phyloP scores from a whole-genome alignment of 2,329 filamentous ascomycete species.

The Hypomyces perniciosus region DNA sequence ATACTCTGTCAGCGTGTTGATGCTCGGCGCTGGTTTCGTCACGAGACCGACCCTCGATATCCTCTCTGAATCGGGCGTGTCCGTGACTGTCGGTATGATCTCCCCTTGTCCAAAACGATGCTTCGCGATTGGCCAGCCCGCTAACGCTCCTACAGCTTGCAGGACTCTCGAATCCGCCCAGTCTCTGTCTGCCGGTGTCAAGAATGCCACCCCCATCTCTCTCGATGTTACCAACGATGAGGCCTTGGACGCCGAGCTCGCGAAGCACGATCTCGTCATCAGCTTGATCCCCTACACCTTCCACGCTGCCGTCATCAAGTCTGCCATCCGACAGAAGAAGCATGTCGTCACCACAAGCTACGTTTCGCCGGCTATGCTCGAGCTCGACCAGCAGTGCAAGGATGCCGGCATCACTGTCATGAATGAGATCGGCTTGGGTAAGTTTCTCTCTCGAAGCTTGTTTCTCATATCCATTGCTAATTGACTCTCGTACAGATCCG shows the following conservation, averaged over 20 bases:
- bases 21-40: not conserved
- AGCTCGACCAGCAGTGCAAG: slow-evolving; percentile 72
- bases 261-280: slow-evolving; percentile 73
- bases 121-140: not conserved
- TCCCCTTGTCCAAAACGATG: not conserved
- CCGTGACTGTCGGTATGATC: slow-evolving; percentile 47
- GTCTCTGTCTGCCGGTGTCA: slow-evolving; percentile 65
- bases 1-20: slow-evolving; percentile 1
- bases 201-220: slow-evolving; percentile 68
- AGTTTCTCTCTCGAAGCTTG: slow-evolving; percentile 60
- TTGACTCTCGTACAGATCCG: slow-evolving; percentile 41
- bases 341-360: slow-evolving; percentile 94
- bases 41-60: slow-evolving; percentile 54
- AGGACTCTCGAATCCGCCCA: slow-evolving; percentile 72
- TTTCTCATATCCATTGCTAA: slow-evolving; percentile 57
- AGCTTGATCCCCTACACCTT: slow-evolving; percentile 86
- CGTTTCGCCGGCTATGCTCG: slow-evolving; percentile 86
- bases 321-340: slow-evolving; percentile 89
- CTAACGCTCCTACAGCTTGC: slow-evolving; percentile 53
- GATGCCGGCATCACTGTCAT: slow-evolving; percentile 92
- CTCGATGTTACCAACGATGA: slow-evolving; percentile 74
- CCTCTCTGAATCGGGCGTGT: slow-evolving; percentile 52
- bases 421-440: slow-evolving; percentile 75
- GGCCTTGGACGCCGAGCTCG: slow-evolving; percentile 75
- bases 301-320: slow-evolving; percentile 86